Evolutionary conservation across 1,284 basidiomycete genomes (phyloP), one percentile per base, ranked within the genome.

Genomic region (Athelia sp.): DNA sequence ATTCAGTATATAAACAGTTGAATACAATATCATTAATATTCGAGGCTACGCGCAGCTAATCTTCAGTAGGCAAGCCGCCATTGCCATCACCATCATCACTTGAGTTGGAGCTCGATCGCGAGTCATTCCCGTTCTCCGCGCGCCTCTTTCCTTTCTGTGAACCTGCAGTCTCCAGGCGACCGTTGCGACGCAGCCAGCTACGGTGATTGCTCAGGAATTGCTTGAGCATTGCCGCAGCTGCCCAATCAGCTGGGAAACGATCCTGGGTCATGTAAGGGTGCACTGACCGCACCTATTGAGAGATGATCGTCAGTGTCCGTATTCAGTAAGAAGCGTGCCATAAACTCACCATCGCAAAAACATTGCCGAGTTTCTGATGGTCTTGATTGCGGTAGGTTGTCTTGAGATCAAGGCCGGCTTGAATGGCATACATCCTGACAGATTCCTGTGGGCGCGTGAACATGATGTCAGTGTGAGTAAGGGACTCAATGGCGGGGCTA

Each of bases 231-330:
- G 17, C 46, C 34, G 32, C 35, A 24, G 38, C 14, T 11, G 46
- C 32, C 46, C 46, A 48, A 35, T 48, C 34, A 19, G 18, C 35
- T 4, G 46, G 46, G 23, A 48, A 48, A 18, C 46, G 46, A 31
- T 40, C 14, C 34, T 48, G 34, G 18, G 46, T 48, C 18, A 40
- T 18, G 35, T 48, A 48, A 4, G 46, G 34, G 4, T 40, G 31
- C 19, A 19, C 18, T 14, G 34, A 36, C 6, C 31, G 18, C 21
- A 22, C 23, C 46, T 48, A 32, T n/a, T n/a, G 23, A 2, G 17
- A 38, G 14, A 32, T 29, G 26, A 13, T 29, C 13, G 26, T 29
- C 26, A 13, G 26, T 29, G 26, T n/a, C 26, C 26, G 11, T 21
- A 22, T n/a, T 38, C 3, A 35, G 32, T n/a, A 19, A 36, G 32